Percentiles rank a stretch among this genome's conserved stretches.
Conservation (phyloP, 495 filamentous ascomycete species). For the Monascus purpureus region DNA sequence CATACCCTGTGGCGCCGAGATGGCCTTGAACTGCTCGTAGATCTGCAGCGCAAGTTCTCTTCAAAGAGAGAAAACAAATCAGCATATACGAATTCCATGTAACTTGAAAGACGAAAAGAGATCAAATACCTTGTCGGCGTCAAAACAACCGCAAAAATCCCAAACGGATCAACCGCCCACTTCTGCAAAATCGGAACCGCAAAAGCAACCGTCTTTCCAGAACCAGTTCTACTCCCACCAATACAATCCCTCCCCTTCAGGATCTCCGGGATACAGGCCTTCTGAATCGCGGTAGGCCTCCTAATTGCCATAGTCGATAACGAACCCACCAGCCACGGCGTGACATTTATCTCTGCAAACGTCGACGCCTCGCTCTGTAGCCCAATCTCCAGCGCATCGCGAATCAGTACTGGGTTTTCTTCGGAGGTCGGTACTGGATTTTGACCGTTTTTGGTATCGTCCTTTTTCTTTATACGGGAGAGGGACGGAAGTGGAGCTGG, state of each 20-base stretch:
- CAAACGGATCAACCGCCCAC: conserved; percentile 85
- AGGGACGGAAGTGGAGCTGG: conserved; percentile 28
- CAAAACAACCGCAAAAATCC: conserved; percentile 77
- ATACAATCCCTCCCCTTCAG: conserved; percentile 85
- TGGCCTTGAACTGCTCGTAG: conserved; percentile 85
- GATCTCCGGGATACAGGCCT: conserved; percentile 80
- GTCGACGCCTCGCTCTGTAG: conserved; percentile 35
- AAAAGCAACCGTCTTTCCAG: conserved; percentile 98
- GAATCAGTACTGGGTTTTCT: conserved; percentile 25
- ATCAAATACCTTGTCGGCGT: conserved; percentile 64
- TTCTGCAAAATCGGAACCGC: conserved; percentile 83
- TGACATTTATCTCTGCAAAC: conserved; percentile 61
- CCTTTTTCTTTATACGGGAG: conserved; percentile 34
- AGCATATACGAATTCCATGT: background rate
- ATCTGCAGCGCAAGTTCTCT: conserved; percentile 93
- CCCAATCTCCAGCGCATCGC: conserved; percentile 30
- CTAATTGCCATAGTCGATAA: conserved; percentile 78
- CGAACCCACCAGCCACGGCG: conserved; percentile 82
- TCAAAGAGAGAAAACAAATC: background rate
- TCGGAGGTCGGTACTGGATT: conserved; percentile 1
- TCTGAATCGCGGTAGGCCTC: conserved; percentile 82
- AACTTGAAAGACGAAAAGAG: background rate
- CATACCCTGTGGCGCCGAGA: conserved; percentile 70
- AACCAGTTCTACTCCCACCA: conserved; percentile 85
- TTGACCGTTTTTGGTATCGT: conserved; percentile 8